Evolutionary conservation across 768 basidiomycete genomes (phyloP), one percentile per base, ranked within the genome.

Genomic region (Kwoniella dejecticola): DNA sequence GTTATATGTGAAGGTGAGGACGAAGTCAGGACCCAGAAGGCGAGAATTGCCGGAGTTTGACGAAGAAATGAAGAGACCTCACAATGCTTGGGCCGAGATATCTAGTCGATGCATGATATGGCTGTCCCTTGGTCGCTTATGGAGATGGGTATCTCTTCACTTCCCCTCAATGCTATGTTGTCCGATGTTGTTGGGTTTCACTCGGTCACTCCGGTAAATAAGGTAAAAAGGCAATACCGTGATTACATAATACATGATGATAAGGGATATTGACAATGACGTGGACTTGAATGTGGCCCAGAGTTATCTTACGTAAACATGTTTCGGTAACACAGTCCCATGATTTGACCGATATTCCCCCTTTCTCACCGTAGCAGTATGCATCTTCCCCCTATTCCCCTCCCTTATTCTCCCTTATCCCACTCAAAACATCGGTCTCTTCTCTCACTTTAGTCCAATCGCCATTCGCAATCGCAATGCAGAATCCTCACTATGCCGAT

Each of bases 401-500:
- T 55, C 17, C 31, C 15, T 38, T 40, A 2, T 17, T n/a, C n/a
- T n/a, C n/a, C n/a, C n/a, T n/a, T n/a, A n/a, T n/a, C n/a, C n/a
- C n/a, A n/a, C n/a, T n/a, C n/a, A n/a, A n/a, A n/a, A 54, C 44
- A 26, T 56, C 54, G 54, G 54, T 56, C 41, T 42, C 47, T 49
- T 49, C 5, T 27, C 23, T 42, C 19, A 8, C 17, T 13, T 19
- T n/a, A 13, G 17, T 13, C 11, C 33, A 7, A 36, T 36, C 33
- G 7, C 19, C 41, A 42, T 6, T 19, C 5, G 19, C 41, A 42
- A n/a, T 6, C 11, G 41, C 45, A 17, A 57, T 57, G 56, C 56
- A 57, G 21, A 13, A 57, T 48, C 26, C 30, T 15, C 31, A 26
- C 10, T 45, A 33, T 24, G 24, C 17, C 26, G 24, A 12, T 26